phyloP scores from a whole-genome alignment of 106 monocot species.

The Triglochin maritima region DNA sequence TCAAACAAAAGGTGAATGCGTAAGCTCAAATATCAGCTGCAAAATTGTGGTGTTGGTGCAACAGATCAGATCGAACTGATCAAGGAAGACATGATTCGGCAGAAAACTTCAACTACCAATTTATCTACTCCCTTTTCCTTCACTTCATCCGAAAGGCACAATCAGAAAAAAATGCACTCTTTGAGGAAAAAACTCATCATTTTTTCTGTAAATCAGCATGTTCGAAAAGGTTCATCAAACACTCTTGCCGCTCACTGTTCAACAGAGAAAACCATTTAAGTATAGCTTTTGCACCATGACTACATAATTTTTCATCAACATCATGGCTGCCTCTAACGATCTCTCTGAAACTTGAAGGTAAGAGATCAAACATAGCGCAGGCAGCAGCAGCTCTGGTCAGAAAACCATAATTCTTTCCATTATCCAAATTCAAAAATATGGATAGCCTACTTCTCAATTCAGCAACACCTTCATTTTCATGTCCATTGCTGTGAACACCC shows the following conservation, averaged over 20 bases:
- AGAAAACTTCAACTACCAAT: too few relatives aligned
- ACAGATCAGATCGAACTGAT: too few relatives aligned
- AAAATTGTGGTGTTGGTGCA: too few relatives aligned
- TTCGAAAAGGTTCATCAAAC: slow-evolving; percentile 17
- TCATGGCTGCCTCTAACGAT: slow-evolving; percentile 8
- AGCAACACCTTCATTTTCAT: slow-evolving; percentile 21
- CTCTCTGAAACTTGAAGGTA: slow-evolving; percentile 38
- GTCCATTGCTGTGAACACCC: slow-evolving; percentile 27
- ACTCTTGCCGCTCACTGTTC: slow-evolving; percentile 22
- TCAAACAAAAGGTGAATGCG: too few relatives aligned
- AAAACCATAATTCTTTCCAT: slow-evolving; percentile 10
- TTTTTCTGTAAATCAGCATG: neutral
- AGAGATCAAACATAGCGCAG: slow-evolving; percentile 40
- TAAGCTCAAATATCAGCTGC: too few relatives aligned
- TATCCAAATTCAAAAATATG: slow-evolving; percentile 8
- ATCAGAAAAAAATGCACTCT: neutral
- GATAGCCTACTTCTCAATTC: slow-evolving; percentile 25
- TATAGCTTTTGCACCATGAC: slow-evolving; percentile 10
- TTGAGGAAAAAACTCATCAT: neutral
- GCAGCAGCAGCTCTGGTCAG: slow-evolving; percentile 34
- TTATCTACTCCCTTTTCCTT: neutral
- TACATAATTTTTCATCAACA: slow-evolving; percentile 10
- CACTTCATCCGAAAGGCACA: neutral
- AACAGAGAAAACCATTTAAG: slow-evolving; percentile 44
- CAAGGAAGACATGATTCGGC: too few relatives aligned